phyloP scores from a whole-genome alignment of 805 yeast genomes.

The Saturnispora besseyi region DNA sequence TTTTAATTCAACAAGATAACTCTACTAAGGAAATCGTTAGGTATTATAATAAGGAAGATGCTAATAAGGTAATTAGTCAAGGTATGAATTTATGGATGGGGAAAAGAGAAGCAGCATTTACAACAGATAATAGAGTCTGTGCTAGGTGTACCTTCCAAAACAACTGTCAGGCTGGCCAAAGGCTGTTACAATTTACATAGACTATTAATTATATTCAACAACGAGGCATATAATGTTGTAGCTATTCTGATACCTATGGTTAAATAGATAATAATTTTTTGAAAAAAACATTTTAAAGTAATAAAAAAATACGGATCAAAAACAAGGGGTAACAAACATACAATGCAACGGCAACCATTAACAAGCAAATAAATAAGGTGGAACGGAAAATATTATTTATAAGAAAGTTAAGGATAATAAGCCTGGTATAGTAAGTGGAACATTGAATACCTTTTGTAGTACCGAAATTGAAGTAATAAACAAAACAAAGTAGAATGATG shows the following conservation, averaged over 20 bases:
- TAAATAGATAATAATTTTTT: neutral
- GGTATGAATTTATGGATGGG: slow-evolving; percentile 55
- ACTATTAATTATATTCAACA: neutral
- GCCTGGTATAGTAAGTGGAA: neutral
- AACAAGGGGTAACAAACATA: neutral
- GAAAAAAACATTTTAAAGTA: neutral
- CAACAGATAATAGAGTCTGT: slow-evolving; percentile 37
- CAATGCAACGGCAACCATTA: neutral
- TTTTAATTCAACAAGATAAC: neutral
- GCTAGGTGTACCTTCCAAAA: slow-evolving; percentile 39
- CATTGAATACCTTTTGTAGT: neutral
- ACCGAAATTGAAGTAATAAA: neutral
- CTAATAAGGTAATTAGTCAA: slow-evolving; percentile 25
- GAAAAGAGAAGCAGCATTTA: slow-evolving; percentile 37
- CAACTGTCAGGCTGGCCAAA: slow-evolving; percentile 5
- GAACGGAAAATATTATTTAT: neutral
- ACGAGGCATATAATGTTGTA: too few species aligned
- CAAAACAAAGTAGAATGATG: neutral
- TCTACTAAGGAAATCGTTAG: slow-evolving; percentile 21
- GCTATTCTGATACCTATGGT: too few species aligned
- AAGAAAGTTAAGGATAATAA: too few species aligned
- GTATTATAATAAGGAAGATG: slow-evolving; percentile 27
- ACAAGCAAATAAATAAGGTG: neutral
- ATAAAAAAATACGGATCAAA: neutral
- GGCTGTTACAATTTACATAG: neutral